Evolutionary conservation across 2,329 filamentous ascomycete species (phyloP).

Genomic region (Cordyceps fumosorosea): DNA sequence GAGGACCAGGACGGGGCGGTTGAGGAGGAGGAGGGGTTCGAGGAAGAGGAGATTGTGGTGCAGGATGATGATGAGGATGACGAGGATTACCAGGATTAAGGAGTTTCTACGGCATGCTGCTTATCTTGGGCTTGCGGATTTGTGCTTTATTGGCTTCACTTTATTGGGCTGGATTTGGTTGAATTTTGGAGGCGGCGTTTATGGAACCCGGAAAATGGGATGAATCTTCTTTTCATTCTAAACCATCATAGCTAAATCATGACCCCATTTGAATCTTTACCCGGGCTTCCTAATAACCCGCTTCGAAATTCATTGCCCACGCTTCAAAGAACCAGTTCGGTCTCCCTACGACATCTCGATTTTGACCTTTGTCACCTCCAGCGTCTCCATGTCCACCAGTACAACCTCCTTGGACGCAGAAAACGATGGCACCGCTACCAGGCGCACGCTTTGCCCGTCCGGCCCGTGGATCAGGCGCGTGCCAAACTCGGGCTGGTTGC

Average conservation of each 20-base stretch:
- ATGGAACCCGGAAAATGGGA: no score
- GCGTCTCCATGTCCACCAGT: constrained; percentile 75
- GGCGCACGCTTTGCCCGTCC: constrained; percentile 62
- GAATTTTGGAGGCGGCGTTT: not conserved
- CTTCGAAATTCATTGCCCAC: no score
- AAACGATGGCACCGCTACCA: constrained; percentile 83
- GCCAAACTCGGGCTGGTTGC: constrained; percentile 74
- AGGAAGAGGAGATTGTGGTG: not conserved
- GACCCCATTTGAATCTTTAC: not conserved
- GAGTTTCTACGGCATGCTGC: not conserved
- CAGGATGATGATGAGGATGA: not conserved
- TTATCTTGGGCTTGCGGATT: not conserved
- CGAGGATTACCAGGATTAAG: constrained; percentile 4
- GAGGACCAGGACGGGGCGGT: not conserved
- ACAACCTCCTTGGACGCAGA: constrained; percentile 71
- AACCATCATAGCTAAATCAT: not conserved
- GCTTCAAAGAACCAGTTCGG: no score
- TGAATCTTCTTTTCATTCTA: no score
- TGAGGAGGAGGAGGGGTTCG: not conserved
- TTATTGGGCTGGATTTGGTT: not conserved
- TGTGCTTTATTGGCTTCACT: no score
- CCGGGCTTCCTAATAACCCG: not conserved
- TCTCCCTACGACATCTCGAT: constrained; percentile 29
- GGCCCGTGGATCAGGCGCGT: constrained; percentile 62
- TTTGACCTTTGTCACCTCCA: constrained; percentile 69